Conservation (phyloP, 306 rosid species). For the Rosa lucieae region DNA sequence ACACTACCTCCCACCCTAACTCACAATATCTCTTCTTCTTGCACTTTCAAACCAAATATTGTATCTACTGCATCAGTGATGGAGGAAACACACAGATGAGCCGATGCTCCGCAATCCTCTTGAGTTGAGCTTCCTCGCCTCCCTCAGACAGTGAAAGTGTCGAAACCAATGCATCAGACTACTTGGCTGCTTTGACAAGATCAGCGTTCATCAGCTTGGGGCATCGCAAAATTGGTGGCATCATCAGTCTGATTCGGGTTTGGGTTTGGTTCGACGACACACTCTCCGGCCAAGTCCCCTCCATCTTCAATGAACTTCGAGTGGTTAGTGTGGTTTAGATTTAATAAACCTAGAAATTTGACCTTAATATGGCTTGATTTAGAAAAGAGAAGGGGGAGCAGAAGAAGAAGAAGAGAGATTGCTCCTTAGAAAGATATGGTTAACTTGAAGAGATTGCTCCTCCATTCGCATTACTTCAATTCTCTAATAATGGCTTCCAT, state of each 20-base stretch:
- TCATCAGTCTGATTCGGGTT: neutral
- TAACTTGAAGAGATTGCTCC: neutral
- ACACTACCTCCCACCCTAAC: no score
- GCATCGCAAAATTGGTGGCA: neutral
- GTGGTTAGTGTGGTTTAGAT: neutral
- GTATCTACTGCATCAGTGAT: no score
- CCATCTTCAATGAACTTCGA: neutral
- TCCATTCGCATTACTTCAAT: neutral
- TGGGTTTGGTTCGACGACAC: neutral
- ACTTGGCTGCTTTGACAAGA: constrained; percentile 20
- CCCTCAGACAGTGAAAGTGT: constrained; percentile 20
- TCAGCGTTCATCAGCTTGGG: constrained; percentile 22
- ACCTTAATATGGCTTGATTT: no score
- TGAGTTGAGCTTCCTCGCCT: constrained; percentile 21
- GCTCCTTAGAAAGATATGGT: no score
- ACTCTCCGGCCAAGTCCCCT: constrained; percentile 3
- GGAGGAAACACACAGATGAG: no score
- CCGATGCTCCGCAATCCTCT: constrained; percentile 9
- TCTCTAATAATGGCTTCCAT: constrained; percentile 60
- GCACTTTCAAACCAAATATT: no score
- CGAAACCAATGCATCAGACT: constrained; percentile 18
- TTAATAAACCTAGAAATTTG: no score
- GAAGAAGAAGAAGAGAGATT: no score
- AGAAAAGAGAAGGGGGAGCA: no score
- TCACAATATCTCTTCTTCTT: no score